These are phyloP conservation scores for Saprolegnia diclina DNA, from an alignment of 352 stramenopile genomes.

Conservation along the genomic window DNA sequence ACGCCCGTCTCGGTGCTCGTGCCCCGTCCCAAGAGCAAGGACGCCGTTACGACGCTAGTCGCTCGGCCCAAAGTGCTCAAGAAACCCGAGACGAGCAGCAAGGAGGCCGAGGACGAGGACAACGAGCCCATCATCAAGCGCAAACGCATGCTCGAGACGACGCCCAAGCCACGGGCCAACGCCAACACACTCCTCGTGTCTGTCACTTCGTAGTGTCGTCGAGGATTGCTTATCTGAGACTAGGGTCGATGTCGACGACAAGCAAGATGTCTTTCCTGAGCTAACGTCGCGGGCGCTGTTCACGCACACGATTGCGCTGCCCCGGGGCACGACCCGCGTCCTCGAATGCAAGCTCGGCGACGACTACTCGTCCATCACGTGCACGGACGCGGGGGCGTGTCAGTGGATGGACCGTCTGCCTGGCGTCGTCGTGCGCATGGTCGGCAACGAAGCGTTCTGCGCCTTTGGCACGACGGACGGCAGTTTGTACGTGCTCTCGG, in stretches of 20 bases:
- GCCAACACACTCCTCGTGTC: not conserved
- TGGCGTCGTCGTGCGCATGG: slow-evolving; percentile 46
- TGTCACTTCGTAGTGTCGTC: no score
- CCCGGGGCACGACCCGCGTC: not conserved
- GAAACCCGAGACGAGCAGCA: not conserved
- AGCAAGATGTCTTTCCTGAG: not conserved
- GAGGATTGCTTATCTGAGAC: no score
- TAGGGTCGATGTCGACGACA: not conserved
- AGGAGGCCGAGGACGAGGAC: not conserved
- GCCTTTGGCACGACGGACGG: slow-evolving; percentile 56
- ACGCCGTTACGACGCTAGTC: not conserved
- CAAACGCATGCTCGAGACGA: slow-evolving; percentile 3
- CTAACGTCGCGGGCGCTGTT: not conserved
- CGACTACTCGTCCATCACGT: slow-evolving; percentile 72
- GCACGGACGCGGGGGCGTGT: slow-evolving; percentile 39
- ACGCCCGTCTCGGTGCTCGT: not conserved
- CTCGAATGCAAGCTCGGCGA: slow-evolving; percentile 11
- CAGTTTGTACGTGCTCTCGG: slow-evolving; percentile 60
- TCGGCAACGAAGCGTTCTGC: slow-evolving; percentile 61
- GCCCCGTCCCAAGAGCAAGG: not conserved
- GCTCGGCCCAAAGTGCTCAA: not conserved
- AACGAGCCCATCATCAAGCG: slow-evolving; percentile 3
- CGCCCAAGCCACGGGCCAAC: not conserved
- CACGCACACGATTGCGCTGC: not conserved
- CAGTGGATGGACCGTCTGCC: slow-evolving; percentile 81